Evolutionary conservation across 140 eudicot species (phyloP).

Genomic region (Bidens hawaiensis): DNA sequence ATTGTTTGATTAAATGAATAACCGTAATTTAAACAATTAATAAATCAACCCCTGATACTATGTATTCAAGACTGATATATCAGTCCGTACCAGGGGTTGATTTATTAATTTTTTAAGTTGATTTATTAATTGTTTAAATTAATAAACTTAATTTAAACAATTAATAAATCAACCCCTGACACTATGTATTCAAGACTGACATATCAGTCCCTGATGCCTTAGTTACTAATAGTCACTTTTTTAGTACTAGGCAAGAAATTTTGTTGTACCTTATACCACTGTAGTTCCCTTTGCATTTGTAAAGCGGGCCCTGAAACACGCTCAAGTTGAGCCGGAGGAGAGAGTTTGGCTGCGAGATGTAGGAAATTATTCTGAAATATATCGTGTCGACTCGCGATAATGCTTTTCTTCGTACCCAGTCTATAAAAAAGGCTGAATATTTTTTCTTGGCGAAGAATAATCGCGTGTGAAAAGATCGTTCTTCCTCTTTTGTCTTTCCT

Average conservation of each 20-base stretch:
- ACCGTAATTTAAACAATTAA: not conserved
- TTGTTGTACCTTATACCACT: constrained; percentile 41
- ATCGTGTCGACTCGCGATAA: constrained; percentile 42
- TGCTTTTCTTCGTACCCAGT: constrained; percentile 38
- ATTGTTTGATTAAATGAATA: not conserved
- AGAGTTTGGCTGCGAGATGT: constrained; percentile 51
- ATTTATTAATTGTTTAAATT: no score
- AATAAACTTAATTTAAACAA: no score
- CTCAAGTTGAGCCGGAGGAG: constrained; percentile 42
- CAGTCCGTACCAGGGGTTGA: no score
- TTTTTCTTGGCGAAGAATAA: constrained; percentile 41
- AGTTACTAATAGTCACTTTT: no score
- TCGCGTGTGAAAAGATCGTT: constrained; percentile 40
- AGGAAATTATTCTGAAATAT: constrained; percentile 35
- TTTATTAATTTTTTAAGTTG: no score
- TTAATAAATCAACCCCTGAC: no score
- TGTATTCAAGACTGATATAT: no score
- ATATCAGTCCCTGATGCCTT: no score
- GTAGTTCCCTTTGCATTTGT: constrained; percentile 55
- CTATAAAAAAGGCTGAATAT: constrained; percentile 34
- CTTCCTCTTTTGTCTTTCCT: constrained; percentile 42
- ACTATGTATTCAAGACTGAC: no score
- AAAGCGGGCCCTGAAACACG: constrained; percentile 49
- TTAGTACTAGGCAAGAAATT: not conserved
- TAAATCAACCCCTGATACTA: no score